These are phyloP conservation scores for Trypanosoma boissoni DNA, from an alignment of 208 protist species.

Conservation along the genomic window DNA sequence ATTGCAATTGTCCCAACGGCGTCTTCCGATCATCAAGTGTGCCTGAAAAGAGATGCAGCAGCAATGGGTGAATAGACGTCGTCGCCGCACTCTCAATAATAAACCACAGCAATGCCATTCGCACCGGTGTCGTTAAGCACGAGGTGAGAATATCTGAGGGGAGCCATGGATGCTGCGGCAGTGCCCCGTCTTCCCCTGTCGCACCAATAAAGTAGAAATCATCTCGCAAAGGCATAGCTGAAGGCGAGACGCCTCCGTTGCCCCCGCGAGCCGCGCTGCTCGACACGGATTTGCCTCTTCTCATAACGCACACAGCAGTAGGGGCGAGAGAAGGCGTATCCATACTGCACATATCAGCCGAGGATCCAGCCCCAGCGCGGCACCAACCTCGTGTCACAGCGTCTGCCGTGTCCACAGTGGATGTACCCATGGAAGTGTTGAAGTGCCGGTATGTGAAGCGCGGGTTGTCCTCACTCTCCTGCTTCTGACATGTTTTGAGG, in stretches of 20 bases:
- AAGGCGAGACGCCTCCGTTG: background rate
- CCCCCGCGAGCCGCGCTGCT: background rate
- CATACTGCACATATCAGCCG: too few relatives aligned
- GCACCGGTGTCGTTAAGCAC: constrained; percentile 98
- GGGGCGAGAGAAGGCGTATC: too few relatives aligned
- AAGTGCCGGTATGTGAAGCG: constrained; percentile 23
- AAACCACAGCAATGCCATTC: constrained; percentile 95
- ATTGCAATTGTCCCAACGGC: constrained; percentile 97
- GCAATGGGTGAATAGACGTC: constrained; percentile 62
- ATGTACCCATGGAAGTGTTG: background rate
- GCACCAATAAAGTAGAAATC: constrained; percentile 88
- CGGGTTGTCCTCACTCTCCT: constrained; percentile 43
- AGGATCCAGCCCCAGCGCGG: too few relatives aligned
- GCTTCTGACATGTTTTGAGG: constrained; percentile 50
- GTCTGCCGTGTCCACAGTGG: constrained; percentile 28
- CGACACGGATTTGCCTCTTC: too few relatives aligned
- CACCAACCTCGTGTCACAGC: too few relatives aligned
- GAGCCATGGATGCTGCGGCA: constrained; percentile 55
- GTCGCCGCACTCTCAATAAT: constrained; percentile 52
- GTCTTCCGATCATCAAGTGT: constrained; percentile 90
- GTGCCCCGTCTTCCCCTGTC: constrained; percentile 30
- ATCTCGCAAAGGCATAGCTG: constrained; percentile 24
- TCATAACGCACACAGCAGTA: too few relatives aligned
- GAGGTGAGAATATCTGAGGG: constrained; percentile 97
- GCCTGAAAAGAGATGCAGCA: constrained; percentile 76